A percentile compares a stretch with the other conserved stretches of the same genome.
These are phyloP conservation scores for Ramularia endophylla DNA, from an alignment of 2,329 filamentous ascomycete genomes.

Conservation along the genomic window DNA sequence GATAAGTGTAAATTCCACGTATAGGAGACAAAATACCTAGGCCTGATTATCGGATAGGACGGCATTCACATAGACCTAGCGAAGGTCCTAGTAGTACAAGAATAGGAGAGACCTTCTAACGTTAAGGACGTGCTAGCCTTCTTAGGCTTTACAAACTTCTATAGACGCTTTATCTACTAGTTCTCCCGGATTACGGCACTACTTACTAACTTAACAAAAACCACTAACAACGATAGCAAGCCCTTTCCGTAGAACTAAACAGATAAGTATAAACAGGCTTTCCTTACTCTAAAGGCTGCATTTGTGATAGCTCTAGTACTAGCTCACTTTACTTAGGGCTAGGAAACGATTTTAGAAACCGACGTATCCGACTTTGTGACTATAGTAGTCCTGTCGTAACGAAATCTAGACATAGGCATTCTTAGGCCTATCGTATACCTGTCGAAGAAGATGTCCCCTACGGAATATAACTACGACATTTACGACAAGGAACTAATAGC, in stretches of 20 bases:
- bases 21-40: neutral
- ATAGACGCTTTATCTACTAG: too few relatives aligned
- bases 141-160: too few relatives aligned
- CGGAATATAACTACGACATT: too few relatives aligned
- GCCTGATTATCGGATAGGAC: neutral
- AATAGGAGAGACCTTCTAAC: neutral
- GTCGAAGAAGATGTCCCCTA: too few relatives aligned
- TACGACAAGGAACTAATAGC: too few relatives aligned
- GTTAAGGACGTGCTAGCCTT: neutral
- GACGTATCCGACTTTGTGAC: too few relatives aligned
- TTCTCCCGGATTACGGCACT: neutral
- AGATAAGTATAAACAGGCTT: neutral
- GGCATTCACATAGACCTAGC: neutral
- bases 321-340: neutral
- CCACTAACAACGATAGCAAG: neutral
- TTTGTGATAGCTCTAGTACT: neutral
- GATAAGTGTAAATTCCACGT: too few relatives aligned
- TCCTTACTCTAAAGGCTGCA: neutral
- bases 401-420: too few relatives aligned
- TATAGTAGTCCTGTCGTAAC: too few relatives aligned
- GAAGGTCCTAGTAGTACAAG: neutral
- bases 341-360: too few relatives aligned
- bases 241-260: neutral
- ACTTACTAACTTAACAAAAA: neutral
- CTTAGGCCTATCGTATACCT: too few relatives aligned